phyloP scores from a whole-genome alignment of 305 asterid genomes.

The Fraxinus platypoda region DNA sequence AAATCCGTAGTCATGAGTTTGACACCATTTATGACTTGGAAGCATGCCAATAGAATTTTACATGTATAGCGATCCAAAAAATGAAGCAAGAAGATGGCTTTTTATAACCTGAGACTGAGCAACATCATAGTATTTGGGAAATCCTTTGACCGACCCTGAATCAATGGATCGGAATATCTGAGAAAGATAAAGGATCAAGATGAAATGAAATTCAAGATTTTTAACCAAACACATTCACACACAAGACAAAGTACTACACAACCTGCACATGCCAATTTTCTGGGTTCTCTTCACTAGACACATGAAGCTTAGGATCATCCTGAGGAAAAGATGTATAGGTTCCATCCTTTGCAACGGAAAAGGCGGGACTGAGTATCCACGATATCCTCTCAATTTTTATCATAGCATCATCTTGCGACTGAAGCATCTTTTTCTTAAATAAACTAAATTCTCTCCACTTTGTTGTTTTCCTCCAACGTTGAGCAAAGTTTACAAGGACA shows the following conservation, averaged over 20 bases:
- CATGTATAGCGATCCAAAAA: slow-evolving; percentile 1
- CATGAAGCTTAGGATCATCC: slow-evolving; percentile 67
- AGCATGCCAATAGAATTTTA: neutral
- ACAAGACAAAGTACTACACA: slow-evolving; percentile 22
- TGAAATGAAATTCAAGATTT: slow-evolving; percentile 20
- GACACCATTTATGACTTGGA: neutral
- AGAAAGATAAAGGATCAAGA: slow-evolving; percentile 18
- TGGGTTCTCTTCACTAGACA: slow-evolving; percentile 47
- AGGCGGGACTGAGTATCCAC: slow-evolving; percentile 81
- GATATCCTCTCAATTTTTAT: slow-evolving; percentile 82
- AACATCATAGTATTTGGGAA: slow-evolving; percentile 57
- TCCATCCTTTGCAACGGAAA: slow-evolving; percentile 47
- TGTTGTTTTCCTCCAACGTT: slow-evolving; percentile 89
- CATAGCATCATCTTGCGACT: slow-evolving; percentile 87
- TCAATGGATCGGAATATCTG: slow-evolving; percentile 97
- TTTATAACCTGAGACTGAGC: slow-evolving; percentile 60
- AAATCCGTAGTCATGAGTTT: neutral
- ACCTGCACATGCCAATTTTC: slow-evolving; percentile 96
- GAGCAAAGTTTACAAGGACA: slow-evolving; percentile 87
- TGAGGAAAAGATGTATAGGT: slow-evolving; percentile 40
- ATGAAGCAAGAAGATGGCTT: slow-evolving; percentile 14
- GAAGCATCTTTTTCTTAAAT: slow-evolving; percentile 53
- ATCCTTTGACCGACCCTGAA: slow-evolving; percentile 84
- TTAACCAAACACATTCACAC: slow-evolving; percentile 20
- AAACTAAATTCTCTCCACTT: slow-evolving; percentile 81